Base-by-base conservation (phyloP, 192 early-diverging fungal genomes). In the Dimargaris xerosporica region DNA sequence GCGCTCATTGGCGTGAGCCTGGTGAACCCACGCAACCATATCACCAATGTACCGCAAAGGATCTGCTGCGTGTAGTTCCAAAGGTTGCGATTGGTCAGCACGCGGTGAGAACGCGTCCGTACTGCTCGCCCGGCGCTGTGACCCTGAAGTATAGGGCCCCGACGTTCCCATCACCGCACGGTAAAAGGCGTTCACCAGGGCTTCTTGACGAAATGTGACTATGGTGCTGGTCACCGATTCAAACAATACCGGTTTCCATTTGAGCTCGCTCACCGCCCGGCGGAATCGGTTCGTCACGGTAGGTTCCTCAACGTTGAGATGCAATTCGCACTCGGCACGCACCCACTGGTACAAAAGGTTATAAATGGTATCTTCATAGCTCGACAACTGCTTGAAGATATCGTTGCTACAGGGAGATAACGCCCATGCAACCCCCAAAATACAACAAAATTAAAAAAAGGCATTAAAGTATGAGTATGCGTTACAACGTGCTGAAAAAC, bases 11-110 rank as follows among this genome's bases (percentile, higher is more conserved):
- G 92, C 90, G 21, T 80, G 80, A 0, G 90, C 85, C 73, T 96
- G 92, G 78, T 98, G 95, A 1, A 95, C 67, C 95, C 95, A 98
- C 0, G 93, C 95, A 21, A 96, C 70, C 89, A 98, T 95, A 64
- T 96, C 95, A 23, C 93, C 93, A 42, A 91, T 80, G 66, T 95
- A 98, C 39, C 93, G 80, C 62, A 88, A 70, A 1, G 93, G 86
- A 68, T 98, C 95, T 50, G 85, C 89, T 0, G 93, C 90, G 67
- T 95, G 90, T 9, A 94, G 64, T 67, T 98, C 95, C 62, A 98
- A 92, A 0, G 95, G 93, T 44, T 89, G 71, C 9, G 91, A 2
- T 16, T 29, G 39, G 26, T 12, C 52, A n/a, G 25, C 2, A 12
- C 52, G 21, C 7, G 34, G 34, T 7, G 34, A 39, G 26, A 13